Conservation (phyloP, 1,284 basidiomycete genomes). For the Austroboletus novae-zelandiae region DNA sequence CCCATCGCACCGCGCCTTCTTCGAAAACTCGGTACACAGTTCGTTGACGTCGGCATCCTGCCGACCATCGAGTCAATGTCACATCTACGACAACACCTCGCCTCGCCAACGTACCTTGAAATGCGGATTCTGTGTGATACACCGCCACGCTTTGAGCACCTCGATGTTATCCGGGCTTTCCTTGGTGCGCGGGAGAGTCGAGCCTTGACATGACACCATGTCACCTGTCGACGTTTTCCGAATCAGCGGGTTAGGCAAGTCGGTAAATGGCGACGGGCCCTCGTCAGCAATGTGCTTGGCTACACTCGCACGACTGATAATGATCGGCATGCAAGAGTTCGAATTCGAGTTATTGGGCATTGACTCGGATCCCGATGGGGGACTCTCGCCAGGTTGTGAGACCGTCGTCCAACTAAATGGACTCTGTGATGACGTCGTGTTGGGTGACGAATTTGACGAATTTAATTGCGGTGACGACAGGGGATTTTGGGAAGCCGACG, state of each 20-base stretch:
- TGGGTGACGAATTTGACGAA: slow-evolving; percentile 27
- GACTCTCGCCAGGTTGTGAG: slow-evolving; percentile 28
- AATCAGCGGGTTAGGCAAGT: slow-evolving; percentile 38
- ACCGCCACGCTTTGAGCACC: slow-evolving; percentile 72
- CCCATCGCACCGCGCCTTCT: slow-evolving; percentile 78
- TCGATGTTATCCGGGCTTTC: slow-evolving; percentile 72
- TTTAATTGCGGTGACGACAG: slow-evolving; percentile 24
- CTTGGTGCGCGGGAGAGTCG: slow-evolving; percentile 63
- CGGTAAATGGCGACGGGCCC: slow-evolving; percentile 47
- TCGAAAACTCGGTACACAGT: slow-evolving; percentile 72
- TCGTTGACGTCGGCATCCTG: slow-evolving; percentile 75
- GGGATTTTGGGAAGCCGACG: slow-evolving; percentile 15
- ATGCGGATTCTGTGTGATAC: slow-evolving; percentile 65
- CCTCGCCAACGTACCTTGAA: slow-evolving; percentile 54
- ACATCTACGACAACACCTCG: neutral
- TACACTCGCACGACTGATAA: slow-evolving; percentile 50
- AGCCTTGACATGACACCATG: slow-evolving; percentile 59
- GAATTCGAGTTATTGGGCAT: slow-evolving; percentile 5
- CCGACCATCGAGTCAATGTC: slow-evolving; percentile 6
- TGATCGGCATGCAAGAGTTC: slow-evolving; percentile 44
- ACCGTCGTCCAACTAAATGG: slow-evolving; percentile 36
- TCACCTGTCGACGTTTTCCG: slow-evolving; percentile 34
- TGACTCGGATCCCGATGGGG: slow-evolving; percentile 28
- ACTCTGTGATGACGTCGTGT: slow-evolving; percentile 38
- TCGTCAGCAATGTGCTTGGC: slow-evolving; percentile 43